Evolutionary conservation across 2,329 filamentous ascomycete genomes (phyloP).

Genomic region (Pestalotiopsis sp.): DNA sequence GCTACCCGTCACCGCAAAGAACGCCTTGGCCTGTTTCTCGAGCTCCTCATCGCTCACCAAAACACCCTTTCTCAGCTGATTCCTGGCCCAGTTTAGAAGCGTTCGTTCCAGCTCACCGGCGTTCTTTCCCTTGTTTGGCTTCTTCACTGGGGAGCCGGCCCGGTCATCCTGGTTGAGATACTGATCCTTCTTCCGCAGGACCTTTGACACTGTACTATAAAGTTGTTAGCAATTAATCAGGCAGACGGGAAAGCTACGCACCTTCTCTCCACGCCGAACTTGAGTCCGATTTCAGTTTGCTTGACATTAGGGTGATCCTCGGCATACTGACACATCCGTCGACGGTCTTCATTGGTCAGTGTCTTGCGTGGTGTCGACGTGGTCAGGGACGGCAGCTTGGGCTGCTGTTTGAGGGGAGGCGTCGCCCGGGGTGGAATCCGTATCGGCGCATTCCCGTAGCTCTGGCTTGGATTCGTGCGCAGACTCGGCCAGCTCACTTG

Average conservation of each 20-base stretch:
- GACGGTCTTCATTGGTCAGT: conserved; percentile 85
- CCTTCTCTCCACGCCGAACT: conserved; percentile 98
- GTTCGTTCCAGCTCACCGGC: conserved; percentile 83
- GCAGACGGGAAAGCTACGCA: conserved; percentile 44
- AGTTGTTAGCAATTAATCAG: conserved; percentile 25
- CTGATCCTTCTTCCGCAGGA: conserved; percentile 90
- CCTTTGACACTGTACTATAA: conserved; percentile 94
- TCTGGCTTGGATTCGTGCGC: conserved; percentile 67
- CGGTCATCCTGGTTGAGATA: conserved; percentile 83
- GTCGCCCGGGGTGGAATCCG: conserved; percentile 56
- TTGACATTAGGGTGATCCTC: conserved; percentile 88
- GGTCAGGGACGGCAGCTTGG: conserved; percentile 49
- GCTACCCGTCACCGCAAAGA: conserved; percentile 67
- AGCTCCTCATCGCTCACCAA: conserved; percentile 79
- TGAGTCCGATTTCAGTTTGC: conserved; percentile 92
- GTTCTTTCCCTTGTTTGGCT: conserved; percentile 71
- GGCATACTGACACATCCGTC: conserved; percentile 91
- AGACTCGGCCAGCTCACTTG: conserved; percentile 70
- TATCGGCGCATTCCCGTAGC: conserved; percentile 59
- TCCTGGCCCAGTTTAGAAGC: conserved; percentile 82
- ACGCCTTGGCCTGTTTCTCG: conserved; percentile 79
- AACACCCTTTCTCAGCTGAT: conserved; percentile 74
- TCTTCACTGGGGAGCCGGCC: conserved; percentile 77
- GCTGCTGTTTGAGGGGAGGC: conserved; percentile 50
- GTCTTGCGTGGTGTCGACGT: conserved; percentile 76